Evolutionary conservation across 2,329 filamentous ascomycete species (phyloP).

Genomic region (Sporothrix pseudoabietina): DNA sequence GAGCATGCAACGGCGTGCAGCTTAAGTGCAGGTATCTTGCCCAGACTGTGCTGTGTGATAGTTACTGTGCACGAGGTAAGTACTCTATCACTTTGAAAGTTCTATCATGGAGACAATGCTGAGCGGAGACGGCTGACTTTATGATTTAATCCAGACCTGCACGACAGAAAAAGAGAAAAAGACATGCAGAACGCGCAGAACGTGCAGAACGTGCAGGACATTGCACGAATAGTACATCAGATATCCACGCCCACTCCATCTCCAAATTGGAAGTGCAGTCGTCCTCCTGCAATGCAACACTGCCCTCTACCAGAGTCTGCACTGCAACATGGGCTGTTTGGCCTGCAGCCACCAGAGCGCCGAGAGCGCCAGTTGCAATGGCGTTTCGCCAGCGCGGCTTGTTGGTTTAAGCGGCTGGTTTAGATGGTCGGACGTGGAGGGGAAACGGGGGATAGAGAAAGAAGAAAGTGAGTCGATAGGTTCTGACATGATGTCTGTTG

Average conservation of each 20-base stretch:
- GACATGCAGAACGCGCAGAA: background rate
- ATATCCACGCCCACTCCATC: background rate
- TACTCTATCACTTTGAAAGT: background rate
- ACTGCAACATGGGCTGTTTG: conserved; percentile 12
- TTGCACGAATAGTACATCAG: background rate
- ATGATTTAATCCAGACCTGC: background rate
- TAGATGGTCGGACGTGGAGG: background rate
- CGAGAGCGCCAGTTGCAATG: background rate
- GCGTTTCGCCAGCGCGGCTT: conserved; percentile 10
- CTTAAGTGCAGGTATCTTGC: background rate
- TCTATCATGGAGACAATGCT: background rate
- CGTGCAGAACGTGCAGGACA: background rate
- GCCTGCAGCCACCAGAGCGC: background rate
- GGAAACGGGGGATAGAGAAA: background rate
- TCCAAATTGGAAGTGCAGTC: background rate
- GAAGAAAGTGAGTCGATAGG: background rate
- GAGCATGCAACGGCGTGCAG: background rate
- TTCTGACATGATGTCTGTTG: background rate
- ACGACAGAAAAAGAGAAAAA: too few relatives aligned
- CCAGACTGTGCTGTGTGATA: background rate
- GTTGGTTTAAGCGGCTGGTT: background rate
- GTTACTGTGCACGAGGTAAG: background rate
- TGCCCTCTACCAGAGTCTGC: background rate
- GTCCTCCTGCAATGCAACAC: conserved; percentile 15
- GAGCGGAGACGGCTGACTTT: background rate